Evolutionary conservation across 805 yeast genomes (phyloP).

Genomic region (Hagleromyces aurorensis): DNA sequence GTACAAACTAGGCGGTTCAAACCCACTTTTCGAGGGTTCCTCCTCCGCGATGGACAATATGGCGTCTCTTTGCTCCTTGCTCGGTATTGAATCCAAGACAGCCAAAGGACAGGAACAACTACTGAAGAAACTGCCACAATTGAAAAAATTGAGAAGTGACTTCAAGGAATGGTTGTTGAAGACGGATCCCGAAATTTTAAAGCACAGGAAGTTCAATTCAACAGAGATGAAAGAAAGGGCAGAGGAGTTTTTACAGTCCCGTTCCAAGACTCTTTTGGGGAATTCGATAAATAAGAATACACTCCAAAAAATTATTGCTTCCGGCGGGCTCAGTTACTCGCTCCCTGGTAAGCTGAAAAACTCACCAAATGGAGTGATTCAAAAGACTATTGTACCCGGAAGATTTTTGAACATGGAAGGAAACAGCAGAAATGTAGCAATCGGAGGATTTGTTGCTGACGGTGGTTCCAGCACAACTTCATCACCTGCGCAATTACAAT

Average conservation of each 20-base stretch:
- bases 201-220: constrained; percentile 23
- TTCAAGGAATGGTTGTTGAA: constrained; percentile 49
- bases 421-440: constrained; percentile 41
- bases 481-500: constrained; percentile 27
- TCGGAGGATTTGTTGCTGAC: constrained; percentile 47
- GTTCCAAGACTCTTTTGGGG: constrained; percentile 3
- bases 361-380: constrained; percentile 61
- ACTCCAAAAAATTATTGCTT: constrained; percentile 42
- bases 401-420: constrained; percentile 45
- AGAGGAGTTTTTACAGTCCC: constrained; percentile 33
- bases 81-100: constrained; percentile 9
- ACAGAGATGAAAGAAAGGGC: constrained; percentile 34
- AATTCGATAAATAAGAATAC: constrained; percentile 5
- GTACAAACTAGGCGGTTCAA: constrained; percentile 20
- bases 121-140: constrained; percentile 32
- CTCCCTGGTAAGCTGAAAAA: constrained; percentile 60
- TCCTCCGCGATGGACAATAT: constrained; percentile 13
- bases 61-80: constrained; percentile 17
- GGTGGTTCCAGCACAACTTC: constrained; percentile 24
- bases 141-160: constrained; percentile 42
- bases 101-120: constrained; percentile 11
- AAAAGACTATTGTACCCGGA: constrained; percentile 55
- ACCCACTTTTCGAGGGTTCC: constrained; percentile 31
- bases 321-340: constrained; percentile 68
- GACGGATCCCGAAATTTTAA: constrained; percentile 39